phyloP scores from a whole-genome alignment of 139 green algal species.

The Closterium sp. region DNA sequence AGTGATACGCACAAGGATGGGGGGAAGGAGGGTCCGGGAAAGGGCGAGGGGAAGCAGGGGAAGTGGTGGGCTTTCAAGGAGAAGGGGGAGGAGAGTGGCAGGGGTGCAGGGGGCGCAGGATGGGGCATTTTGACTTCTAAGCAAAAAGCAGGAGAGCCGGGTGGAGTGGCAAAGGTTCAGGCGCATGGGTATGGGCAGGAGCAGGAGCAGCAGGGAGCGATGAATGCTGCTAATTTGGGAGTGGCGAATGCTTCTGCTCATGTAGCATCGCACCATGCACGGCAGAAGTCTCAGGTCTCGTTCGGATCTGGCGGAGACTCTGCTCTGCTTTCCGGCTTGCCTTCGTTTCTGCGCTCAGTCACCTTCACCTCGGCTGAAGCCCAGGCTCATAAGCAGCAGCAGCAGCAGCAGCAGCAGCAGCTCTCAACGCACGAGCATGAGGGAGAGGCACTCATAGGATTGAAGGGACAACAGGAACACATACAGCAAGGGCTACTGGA shows the following conservation, averaged over 20 bases:
- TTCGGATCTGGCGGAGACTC: not conserved
- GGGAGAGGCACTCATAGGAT: too few relatives aligned
- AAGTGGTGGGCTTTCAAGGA: not conserved
- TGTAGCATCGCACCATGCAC: not conserved
- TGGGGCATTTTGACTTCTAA: not conserved
- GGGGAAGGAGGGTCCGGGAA: not conserved
- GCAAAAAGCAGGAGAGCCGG: not conserved
- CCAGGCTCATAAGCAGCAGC: not conserved
- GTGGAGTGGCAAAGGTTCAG: not conserved
- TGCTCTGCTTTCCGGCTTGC: not conserved
- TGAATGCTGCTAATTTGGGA: too few relatives aligned
- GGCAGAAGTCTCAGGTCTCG: not conserved
- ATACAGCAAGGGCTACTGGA: not conserved
- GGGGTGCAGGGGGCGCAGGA: not conserved
- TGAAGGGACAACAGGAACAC: not conserved
- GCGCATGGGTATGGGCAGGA: not conserved
- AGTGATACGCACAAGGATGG: not conserved
- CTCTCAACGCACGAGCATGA: too few relatives aligned
- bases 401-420: not conserved
- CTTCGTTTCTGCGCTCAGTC: not conserved
- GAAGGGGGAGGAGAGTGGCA: not conserved
- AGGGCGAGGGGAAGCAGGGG: not conserved
- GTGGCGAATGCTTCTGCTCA: not conserved
- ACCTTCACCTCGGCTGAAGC: not conserved
- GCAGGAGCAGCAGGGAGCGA: not conserved